These are phyloP conservation scores for Trichoderma gamsii DNA, from an alignment of 495 filamentous ascomycete genomes.

Conservation along the genomic window DNA sequence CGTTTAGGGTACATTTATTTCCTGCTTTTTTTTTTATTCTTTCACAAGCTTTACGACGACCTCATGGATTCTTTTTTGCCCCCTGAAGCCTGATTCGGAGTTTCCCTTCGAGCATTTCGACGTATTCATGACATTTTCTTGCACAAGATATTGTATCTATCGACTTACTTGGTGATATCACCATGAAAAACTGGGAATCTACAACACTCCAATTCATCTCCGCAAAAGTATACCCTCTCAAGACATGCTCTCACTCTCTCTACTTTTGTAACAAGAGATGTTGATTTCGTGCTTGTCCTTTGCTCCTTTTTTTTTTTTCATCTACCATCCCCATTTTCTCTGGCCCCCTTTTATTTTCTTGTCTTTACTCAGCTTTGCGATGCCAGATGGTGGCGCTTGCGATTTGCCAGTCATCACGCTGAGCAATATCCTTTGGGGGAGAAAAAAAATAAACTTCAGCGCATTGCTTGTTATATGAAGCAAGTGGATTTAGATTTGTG, in stretches of 20 bases:
- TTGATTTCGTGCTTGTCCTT: not conserved
- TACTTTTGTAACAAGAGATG: not conserved
- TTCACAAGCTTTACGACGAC: not conserved
- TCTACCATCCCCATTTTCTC: not conserved
- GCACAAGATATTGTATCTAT: not conserved
- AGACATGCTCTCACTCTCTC: not conserved
- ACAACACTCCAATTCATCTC: not conserved
- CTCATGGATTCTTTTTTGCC: not conserved
- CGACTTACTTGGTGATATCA: not conserved
- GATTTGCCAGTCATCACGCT: not conserved
- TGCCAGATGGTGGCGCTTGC: not conserved
- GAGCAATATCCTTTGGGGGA: not conserved
- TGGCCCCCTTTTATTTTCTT: not conserved
- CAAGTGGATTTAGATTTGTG: not conserved
- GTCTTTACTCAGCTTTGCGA: not conserved
- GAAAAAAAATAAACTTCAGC: not conserved
- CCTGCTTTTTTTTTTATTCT: not conserved
- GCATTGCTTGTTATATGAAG: not conserved
- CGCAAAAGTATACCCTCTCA: slow-evolving; percentile 13
- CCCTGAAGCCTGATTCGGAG: not conserved
- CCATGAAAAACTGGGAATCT: not conserved
- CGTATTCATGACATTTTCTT: slow-evolving; percentile 8
- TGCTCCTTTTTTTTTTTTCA: not conserved
- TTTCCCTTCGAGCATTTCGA: not conserved
- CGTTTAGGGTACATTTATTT: not conserved